These are phyloP conservation scores for Lasiodiplodia theobromae DNA, from an alignment of 2,329 filamentous ascomycete genomes.

Conservation along the genomic window DNA sequence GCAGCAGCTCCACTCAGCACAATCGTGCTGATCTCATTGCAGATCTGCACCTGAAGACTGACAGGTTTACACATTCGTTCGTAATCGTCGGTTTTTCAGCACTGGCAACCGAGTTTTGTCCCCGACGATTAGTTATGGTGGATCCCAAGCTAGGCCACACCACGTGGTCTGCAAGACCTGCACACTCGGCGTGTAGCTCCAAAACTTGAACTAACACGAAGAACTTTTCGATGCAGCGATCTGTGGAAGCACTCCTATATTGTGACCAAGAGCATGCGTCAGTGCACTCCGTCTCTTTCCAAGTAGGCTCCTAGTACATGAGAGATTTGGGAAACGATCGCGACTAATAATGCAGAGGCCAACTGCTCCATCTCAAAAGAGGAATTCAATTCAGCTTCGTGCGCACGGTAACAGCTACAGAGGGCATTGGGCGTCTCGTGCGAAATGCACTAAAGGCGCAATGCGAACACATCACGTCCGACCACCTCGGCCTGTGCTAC, in stretches of 20 bases:
- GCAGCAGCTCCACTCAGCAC: constrained; percentile 1
- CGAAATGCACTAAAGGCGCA: not conserved
- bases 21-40: not conserved
- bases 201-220: not conserved
- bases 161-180: not conserved
- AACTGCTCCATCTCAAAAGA: not conserved
- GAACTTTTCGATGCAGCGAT: not conserved
- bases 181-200: not conserved
- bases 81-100: not conserved
- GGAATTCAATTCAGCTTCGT: not conserved
- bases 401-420: not conserved
- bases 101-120: not conserved
- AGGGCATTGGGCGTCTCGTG: not conserved
- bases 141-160: not conserved
- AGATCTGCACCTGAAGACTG: constrained; percentile 3
- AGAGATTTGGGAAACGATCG: not conserved
- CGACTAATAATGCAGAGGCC: not conserved
- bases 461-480: not conserved
- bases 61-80: not conserved
- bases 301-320: not conserved
- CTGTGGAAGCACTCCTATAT: not conserved
- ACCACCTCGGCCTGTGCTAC: not conserved
- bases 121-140: not conserved
- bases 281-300: not conserved
- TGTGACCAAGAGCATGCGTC: not conserved